Base-by-base conservation (phyloP, 805 yeast species). In the Alloascoidea africana region DNA sequence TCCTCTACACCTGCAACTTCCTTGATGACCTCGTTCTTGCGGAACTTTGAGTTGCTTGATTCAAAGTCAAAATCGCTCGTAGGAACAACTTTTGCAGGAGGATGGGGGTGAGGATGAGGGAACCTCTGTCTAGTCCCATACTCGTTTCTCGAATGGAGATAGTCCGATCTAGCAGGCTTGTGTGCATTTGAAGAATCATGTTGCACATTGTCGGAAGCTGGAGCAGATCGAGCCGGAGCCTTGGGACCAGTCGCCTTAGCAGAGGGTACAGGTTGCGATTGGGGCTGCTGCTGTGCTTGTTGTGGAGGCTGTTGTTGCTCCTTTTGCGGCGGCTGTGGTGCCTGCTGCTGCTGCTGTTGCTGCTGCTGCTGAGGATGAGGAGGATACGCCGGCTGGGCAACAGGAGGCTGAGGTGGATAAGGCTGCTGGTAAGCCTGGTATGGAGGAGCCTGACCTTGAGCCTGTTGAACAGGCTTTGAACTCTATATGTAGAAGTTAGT, bases 1-100 rank as follows among this genome's bases (percentile, higher is more conserved):
- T 32, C 42, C 16, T 42, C 43, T 2, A 38, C 43, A 8, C 39
- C 42, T 18, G 45, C 44, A 14, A 39, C 41, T 3, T 38, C 32
- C 15, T 47, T 46, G 2, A 11, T 23, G n/a, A 23, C 13, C 8
- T 16, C 33, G n/a, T 41, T 32, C 27, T 17, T 55, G 18, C 62
- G 58, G 56, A 85, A 83, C 53, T 73, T 76, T 30, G 87, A 86
- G 53, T 81, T 83, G 46, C 72, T 72, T 17, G 73, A 54, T 46
- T 67, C 80, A 52, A 86, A 86, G 55, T 86, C 93, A 54, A 77
- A 86, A 42, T 76, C 89, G 14, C 65, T 62, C 5, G 60, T 62
- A 35, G 76, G 75, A 34, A 69, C 57, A 17, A 56, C 63, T 14
- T 58, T 49, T 27, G 48, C 45, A 35, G 35, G 44, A 35, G 32